These are phyloP conservation scores for Tulasnella sp. DNA, from an alignment of 768 basidiomycete species.

Conservation along the genomic window DNA sequence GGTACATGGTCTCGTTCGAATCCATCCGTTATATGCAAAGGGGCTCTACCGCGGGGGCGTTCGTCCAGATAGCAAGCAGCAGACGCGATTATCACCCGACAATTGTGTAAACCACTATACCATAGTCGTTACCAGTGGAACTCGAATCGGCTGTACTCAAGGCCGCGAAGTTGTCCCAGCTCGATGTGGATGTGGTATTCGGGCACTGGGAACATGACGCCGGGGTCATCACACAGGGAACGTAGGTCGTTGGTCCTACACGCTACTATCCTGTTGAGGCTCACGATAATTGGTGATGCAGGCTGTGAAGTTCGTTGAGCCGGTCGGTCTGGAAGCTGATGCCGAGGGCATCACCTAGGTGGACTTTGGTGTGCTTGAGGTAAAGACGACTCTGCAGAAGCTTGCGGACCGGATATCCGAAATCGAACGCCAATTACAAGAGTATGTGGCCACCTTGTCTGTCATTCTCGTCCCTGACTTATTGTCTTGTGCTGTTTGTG, in stretches of 20 bases:
- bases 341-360: conserved; percentile 60
- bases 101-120: conserved; percentile 43
- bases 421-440: conserved; percentile 65
- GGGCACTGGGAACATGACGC: conserved; percentile 78
- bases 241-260: conserved; percentile 41
- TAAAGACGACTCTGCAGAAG: conserved; percentile 65
- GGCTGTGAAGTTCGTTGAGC: conserved; percentile 76
- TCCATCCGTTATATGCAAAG: too few relatives aligned
- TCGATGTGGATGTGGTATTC: conserved; percentile 66
- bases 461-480: not conserved
- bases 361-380: conserved; percentile 76
- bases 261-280: not conserved
- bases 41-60: too few relatives aligned
- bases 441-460: conserved; percentile 48
- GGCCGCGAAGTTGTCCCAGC: conserved; percentile 48
- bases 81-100: conserved; percentile 50
- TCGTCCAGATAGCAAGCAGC: conserved; percentile 55
- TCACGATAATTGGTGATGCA: conserved; percentile 36
- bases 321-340: conserved; percentile 35
- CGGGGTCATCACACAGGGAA: conserved; percentile 60
- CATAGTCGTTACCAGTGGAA: conserved; percentile 55
- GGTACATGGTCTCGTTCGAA: conserved; percentile 30
- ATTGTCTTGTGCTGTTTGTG: not conserved
- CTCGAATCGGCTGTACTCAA: conserved; percentile 49
- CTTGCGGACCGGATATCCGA: conserved; percentile 65